Evolutionary conservation across 768 basidiomycete genomes (phyloP), one percentile per base, ranked within the genome.

Genomic region (Mycena polygramma): DNA sequence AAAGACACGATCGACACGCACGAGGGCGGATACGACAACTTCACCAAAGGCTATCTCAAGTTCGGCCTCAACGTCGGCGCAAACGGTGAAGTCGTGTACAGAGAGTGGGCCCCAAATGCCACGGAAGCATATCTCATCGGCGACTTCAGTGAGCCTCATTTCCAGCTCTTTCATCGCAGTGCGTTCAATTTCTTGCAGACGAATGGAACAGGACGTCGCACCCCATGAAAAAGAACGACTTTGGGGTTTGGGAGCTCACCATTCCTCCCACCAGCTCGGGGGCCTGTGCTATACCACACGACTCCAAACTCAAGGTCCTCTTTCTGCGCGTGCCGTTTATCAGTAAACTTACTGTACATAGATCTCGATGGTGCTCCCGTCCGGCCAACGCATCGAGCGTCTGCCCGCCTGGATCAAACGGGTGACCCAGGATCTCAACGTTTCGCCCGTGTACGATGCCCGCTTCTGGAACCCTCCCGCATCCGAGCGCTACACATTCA

Each of bases 391-490:
- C 39, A 93, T 98, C 70, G 98, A 99, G 79, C 91, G 97, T 46
- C 79, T 99, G 48, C 97, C 98, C 6, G 91, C 94, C 6, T 99
- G 97, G 98, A 96, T 95, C 76, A 91, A 82, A 66, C 94, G 97
- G 70, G 97, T 99, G 70, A 98, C 97, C 7, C 98, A 99, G 79
- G 96, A 99, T 78, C 83, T 99, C 66, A 79, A 82, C 57, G 89
- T 95, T 51, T 99, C 98, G 20, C 94, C 96, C 17, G 88, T 94
- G 8, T 99, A 97, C 79, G 98, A 99, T 70, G 94, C 95, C 22
- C 91, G 95, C n/a, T 98, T 99, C 82, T 99, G 98, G 98, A 98
- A 99, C 79, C 98, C 98, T 1, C 91, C 95, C 22, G 76, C 83
- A 48, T 82, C 86, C 30, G 83, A 94, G 72, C 83, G 77, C 57